Conservation (phyloP, 768 basidiomycete genomes). For the Termitomyces sp. region DNA sequence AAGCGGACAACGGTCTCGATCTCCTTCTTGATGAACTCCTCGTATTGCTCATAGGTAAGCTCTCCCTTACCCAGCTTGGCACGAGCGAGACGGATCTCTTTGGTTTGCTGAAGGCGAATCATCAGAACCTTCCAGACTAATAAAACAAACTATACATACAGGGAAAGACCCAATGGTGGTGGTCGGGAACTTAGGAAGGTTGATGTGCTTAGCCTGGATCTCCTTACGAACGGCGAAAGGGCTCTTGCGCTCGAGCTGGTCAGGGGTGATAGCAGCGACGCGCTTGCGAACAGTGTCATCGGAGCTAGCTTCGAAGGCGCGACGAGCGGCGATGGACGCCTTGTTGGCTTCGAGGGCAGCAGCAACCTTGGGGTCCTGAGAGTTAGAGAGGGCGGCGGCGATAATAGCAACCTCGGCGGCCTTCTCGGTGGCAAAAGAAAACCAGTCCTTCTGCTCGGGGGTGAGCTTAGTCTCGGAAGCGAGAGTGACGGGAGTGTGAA, state of each 20-base stretch:
- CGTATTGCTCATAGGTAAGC: constrained; percentile 82
- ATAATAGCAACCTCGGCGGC: constrained; percentile 85
- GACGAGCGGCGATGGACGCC: constrained; percentile 87
- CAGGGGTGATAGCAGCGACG: constrained; percentile 85
- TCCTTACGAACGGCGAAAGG: constrained; percentile 85
- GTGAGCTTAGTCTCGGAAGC: constrained; percentile 90
- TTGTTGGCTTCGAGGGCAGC: constrained; percentile 86
- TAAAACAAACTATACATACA: constrained; percentile 35
- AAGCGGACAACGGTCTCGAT: constrained; percentile 90
- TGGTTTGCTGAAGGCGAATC: constrained; percentile 72
- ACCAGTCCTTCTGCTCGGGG: constrained; percentile 91
- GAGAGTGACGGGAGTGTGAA: constrained; percentile 97
- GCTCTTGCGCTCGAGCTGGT: constrained; percentile 83
- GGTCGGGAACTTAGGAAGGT: constrained; percentile 96
- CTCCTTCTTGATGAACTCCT: constrained; percentile 98
- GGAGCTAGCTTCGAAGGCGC: constrained; percentile 89
- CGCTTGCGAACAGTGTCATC: constrained; percentile 95
- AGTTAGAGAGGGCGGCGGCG: constrained; percentile 81
- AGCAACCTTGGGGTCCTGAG: constrained; percentile 69
- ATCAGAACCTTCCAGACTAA: constrained; percentile 1
- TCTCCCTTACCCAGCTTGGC: constrained; percentile 93
- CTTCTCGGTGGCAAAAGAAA: constrained; percentile 98
- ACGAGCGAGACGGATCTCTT: constrained; percentile 97
- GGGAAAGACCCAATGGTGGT: constrained; percentile 99
- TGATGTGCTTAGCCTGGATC: constrained; percentile 82